A percentile compares a stretch with the other conserved stretches of the same genome.
phyloP scores from a whole-genome alignment of 1,284 basidiomycete genomes.

The Calocybe gambosa region DNA sequence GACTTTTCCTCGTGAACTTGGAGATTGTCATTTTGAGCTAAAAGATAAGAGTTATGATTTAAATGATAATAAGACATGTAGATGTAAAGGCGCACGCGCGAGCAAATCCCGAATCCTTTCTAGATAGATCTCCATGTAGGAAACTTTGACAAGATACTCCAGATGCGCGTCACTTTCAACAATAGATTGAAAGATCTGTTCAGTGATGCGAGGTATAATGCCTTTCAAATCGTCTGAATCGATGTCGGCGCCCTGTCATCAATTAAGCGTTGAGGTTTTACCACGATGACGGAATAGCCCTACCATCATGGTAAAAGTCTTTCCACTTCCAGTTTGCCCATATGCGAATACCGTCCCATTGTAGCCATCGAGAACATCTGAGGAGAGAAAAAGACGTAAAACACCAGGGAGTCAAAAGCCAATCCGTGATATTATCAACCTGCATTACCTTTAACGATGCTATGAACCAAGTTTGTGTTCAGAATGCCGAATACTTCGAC shows the following conservation, averaged over 20 bases:
- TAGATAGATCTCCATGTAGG: constrained; percentile 99
- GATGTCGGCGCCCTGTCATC: constrained; percentile 86
- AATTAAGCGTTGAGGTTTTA: constrained; percentile 7
- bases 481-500: constrained; percentile 12
- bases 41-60: constrained; percentile 9
- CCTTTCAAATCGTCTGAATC: constrained; percentile 89
- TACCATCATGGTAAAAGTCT: constrained; percentile 98
- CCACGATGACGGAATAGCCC: constrained; percentile 17
- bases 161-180: constrained; percentile 91
- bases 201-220: constrained; percentile 97
- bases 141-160: constrained; percentile 99
- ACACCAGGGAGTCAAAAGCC: constrained; percentile 8
- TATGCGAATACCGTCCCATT: constrained; percentile 99
- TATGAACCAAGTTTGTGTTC: constrained; percentile 23
- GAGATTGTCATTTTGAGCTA: constrained; percentile 97
- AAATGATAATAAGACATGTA: background rate
- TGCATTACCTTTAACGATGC: constrained; percentile 69
- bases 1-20: constrained; percentile 99
- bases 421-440: background rate
- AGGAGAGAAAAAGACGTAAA: constrained; percentile 3
- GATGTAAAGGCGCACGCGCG: constrained; percentile 64
- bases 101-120: constrained; percentile 95
- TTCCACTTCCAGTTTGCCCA: constrained; percentile 97
- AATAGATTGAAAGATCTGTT: constrained; percentile 98
- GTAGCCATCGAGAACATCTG: constrained; percentile 98